These are phyloP conservation scores for Aurinia saxatilis DNA, from an alignment of 345 rosid species.

Conservation along the genomic window DNA sequence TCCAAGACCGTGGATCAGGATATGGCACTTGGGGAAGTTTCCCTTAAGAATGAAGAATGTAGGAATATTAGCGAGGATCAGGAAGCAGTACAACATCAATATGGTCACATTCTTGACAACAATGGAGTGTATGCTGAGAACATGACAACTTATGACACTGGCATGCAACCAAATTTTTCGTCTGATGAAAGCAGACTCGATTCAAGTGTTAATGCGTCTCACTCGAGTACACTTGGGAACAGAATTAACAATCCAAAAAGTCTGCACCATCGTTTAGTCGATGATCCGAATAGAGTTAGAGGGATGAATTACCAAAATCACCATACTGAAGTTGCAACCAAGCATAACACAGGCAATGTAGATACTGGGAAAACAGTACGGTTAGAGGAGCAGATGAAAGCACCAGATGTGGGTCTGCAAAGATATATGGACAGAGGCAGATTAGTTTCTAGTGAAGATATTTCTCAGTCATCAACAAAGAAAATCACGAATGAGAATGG, in stretches of 20 bases:
- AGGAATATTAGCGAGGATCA: conserved; percentile 29
- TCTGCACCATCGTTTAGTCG: conserved; percentile 37
- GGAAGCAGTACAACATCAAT: conserved; percentile 22
- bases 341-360: conserved; percentile 41
- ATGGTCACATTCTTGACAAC: conserved; percentile 37
- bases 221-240: conserved; percentile 31
- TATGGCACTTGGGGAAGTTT: conserved; percentile 29
- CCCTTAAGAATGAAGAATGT: conserved; percentile 41
- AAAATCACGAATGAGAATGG: conserved; percentile 44
- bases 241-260: conserved; percentile 34
- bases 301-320: conserved; percentile 29
- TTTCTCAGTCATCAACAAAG: conserved; percentile 30
- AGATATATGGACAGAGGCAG: conserved; percentile 35
- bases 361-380: conserved; percentile 48
- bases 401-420: conserved; percentile 33
- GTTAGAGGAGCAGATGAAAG: conserved; percentile 38
- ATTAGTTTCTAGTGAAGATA: conserved; percentile 31
- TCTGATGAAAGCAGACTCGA: conserved; percentile 37
- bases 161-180: conserved; percentile 33
- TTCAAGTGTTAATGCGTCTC: conserved; percentile 34
- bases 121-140: too few relatives aligned
- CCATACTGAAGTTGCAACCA: conserved; percentile 30
- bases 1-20: conserved; percentile 30
- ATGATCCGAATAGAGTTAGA: conserved; percentile 28
- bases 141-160: conserved; percentile 36